Conservation (phyloP, 108 stramenopile genomes). For the Fistulifera pelliculosa region DNA sequence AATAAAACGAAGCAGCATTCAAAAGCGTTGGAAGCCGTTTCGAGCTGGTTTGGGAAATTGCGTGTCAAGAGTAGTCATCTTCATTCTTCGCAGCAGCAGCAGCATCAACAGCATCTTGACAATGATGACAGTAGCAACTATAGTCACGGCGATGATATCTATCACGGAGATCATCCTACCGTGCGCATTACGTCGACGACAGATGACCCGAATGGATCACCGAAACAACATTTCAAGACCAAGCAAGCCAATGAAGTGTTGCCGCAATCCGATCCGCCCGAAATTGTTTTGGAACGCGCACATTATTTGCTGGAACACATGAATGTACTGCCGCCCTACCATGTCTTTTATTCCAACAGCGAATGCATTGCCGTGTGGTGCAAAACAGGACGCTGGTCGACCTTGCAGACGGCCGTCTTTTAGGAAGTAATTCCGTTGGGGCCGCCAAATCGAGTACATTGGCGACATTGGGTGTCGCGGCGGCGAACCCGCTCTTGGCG, state of each 20-base stretch:
- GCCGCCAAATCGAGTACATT: conserved; percentile 58
- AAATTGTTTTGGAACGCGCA: conserved; percentile 39
- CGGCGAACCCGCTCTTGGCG: conserved; percentile 45
- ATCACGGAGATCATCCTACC: too few relatives aligned
- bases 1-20: conserved; percentile 7
- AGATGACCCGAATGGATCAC: too few relatives aligned
- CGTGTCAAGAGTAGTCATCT: conserved; percentile 18
- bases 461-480: conserved; percentile 45
- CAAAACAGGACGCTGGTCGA: conserved; percentile 51
- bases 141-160: conserved; percentile 9
- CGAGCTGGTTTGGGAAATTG: conserved; percentile 6
- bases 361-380: conserved; percentile 83
- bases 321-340: conserved; percentile 45
- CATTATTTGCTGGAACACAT: conserved; percentile 39
- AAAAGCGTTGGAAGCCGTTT: conserved; percentile 7
- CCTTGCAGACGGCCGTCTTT: conserved; percentile 45
- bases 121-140: conserved; percentile 25
- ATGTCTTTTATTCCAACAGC: conserved; percentile 62
- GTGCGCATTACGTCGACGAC: too few relatives aligned
- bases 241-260: too few relatives aligned
- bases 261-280: conserved; percentile 22
- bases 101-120: conserved; percentile 30
- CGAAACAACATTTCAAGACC: too few relatives aligned
- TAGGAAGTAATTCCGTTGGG: conserved; percentile 47
- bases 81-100: conserved; percentile 29